Evolutionary conservation across 768 basidiomycete genomes (phyloP), one percentile per base, ranked within the genome.

Genomic region (Lentinula boryana): DNA sequence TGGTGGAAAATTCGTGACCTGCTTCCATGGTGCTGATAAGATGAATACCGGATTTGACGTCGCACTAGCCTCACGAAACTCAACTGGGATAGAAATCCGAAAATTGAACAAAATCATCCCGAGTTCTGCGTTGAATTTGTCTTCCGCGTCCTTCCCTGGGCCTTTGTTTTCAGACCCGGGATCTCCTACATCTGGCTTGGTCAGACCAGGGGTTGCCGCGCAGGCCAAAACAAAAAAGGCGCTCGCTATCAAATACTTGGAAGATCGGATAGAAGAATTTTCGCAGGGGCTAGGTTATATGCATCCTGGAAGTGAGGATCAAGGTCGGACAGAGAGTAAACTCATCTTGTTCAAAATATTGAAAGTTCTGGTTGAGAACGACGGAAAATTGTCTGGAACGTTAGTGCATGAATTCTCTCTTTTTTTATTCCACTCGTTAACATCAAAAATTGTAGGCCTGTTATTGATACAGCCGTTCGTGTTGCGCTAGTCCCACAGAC

Each of bases 1-100:
- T 67, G 94, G 94, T n/a, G 95, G 95, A 10, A 89, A 89, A 68
- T 67, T 98, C 60, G 81, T 95, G 8, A 88, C 92, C 7, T 95
- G 91, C 71, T 97, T 96, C 77, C 93, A 92, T 65, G 82, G 84
- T 33, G 80, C 83, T 56, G 75, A 82, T 12, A 82, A 84, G 15
- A 71, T 88, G 69, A 84, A 78, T 70, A 85, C 88, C 18, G 87
- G 89, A 46, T 88, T 92, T 69, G 88, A 93, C 71, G 84, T 91
- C 52, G 87, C 89, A 1, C 75, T 92, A 27, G 83, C 88, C 12
- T 84, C 86, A 15, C 83, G 89, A 33, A 84, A 84, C 54, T 84
- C 87, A 10, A 88, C 87, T 1, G 81, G 83, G 43, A 75, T 96
- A 21, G 80, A 84, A 63, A 80, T 97, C 44, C 85, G 86, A 43